Base-by-base conservation (phyloP, 2,329 filamentous ascomycete species). In the Talaromyces rugulosus region DNA sequence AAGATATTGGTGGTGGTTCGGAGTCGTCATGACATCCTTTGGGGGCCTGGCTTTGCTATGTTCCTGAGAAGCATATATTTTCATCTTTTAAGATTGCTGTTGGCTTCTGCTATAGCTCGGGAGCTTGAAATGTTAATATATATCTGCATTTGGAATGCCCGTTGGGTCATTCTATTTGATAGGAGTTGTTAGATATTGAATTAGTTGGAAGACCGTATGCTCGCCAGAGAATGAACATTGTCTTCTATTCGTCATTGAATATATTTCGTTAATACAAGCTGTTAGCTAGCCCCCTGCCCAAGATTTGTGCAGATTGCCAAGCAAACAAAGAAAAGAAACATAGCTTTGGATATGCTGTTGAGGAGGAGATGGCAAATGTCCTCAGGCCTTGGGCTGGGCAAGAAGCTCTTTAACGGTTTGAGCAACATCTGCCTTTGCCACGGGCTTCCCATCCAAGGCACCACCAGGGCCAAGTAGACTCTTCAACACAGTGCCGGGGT, bases 1-100 rank as follows among this genome's bases (percentile, higher is more conserved):
- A 30, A 7, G 27, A 65, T 70, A 70, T 12, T 80, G 75, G 76
- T 78, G 80, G 76, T 82, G 80, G 80, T 66, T 80, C 58, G 80
- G 80, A 16, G 69, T 82, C 11, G 65, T 79, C n/a, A 75, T 81
- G 70, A 80, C 77, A 11, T 75, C 76, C 12, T 62, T 81, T 16
- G 80, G 80, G 23, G 77, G 78, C 1, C 64, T 77, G 34, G 69
- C 69, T 11, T 64, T 78, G 36, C 68, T 77, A 59, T 75, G 68
- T 44, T 74, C 71, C n/a, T 75, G 60, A 52, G 27, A 12, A 47
- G 4, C 23, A 12, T 23, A 8, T 28, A 14, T 60, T 55, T 47
- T 23, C 16, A 18, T 36, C 11, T 28, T 30, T 34, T 9, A 5
- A 27, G 7, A 7, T 31, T 28, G 8, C 31, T n/a, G 76, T 69